Conservation (phyloP, 805 yeast species). For the Myxozyma neotropica region DNA sequence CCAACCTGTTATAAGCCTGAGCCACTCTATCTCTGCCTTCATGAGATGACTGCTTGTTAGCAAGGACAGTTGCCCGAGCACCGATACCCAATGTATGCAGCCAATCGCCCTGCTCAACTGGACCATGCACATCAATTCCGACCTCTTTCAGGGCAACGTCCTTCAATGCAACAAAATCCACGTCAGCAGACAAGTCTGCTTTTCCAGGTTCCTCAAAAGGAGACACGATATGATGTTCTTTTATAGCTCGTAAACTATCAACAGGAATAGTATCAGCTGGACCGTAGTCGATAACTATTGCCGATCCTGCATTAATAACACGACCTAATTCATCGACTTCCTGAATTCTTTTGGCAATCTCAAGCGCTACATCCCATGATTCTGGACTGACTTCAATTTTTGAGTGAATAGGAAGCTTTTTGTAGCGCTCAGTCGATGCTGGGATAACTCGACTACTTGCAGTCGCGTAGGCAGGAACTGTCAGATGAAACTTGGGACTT, state of each 20-base stretch:
- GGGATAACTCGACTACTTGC: constrained; percentile 62
- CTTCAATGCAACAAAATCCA: constrained; percentile 68
- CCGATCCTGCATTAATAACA: constrained; percentile 56
- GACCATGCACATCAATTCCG: constrained; percentile 51
- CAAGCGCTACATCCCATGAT: constrained; percentile 58
- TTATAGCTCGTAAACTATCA: constrained; percentile 74
- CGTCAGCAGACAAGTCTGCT: constrained; percentile 81
- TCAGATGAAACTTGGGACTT: constrained; percentile 53
- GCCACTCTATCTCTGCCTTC: constrained; percentile 57
- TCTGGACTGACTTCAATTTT: constrained; percentile 77
- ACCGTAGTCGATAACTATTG: constrained; percentile 79
- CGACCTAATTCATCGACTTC: constrained; percentile 4
- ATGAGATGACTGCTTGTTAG: constrained; percentile 47
- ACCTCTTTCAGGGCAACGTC: constrained; percentile 41
- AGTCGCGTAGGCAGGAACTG: constrained; percentile 60
- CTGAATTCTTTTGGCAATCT: constrained; percentile 52
- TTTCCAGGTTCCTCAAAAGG: constrained; percentile 78
- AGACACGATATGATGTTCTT: constrained; percentile 68
- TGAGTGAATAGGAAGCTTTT: constrained; percentile 56
- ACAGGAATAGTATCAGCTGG: constrained; percentile 62
- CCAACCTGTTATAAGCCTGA: constrained; percentile 62
- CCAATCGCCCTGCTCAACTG: constrained; percentile 78
- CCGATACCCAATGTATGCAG: constrained; percentile 75
- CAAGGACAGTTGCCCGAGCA: constrained; percentile 56
- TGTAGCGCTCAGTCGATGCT: constrained; percentile 52